Evolutionary conservation across 2,329 filamentous ascomycete species (phyloP).

Genomic region (Ophiostoma himal-ulmi): DNA sequence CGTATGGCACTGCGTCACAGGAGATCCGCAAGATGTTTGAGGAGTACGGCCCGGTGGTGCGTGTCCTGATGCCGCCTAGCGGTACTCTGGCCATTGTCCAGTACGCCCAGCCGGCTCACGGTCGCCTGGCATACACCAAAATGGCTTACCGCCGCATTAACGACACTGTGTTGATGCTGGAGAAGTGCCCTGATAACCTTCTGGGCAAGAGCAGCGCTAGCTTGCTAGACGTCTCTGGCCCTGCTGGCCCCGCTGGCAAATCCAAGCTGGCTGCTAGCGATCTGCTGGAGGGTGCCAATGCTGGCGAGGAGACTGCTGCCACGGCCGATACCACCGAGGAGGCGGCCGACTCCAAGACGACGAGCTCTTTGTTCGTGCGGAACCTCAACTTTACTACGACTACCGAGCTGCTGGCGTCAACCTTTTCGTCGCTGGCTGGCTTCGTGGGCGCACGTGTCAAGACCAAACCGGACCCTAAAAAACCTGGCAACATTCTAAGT

Average conservation of each 20-base stretch:
- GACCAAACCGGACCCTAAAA: slow-evolving; percentile 89
- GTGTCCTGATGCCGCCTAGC: slow-evolving; percentile 84
- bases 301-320: neutral
- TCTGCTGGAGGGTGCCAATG: slow-evolving; percentile 18
- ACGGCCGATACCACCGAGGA: neutral
- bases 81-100: slow-evolving; percentile 93
- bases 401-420: slow-evolving; percentile 65
- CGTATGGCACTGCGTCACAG: slow-evolving; percentile 71
- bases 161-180: slow-evolving; percentile 84
- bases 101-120: slow-evolving; percentile 71
- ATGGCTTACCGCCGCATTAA: slow-evolving; percentile 87
- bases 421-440: slow-evolving; percentile 75
- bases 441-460: slow-evolving; percentile 88
- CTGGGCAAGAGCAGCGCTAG: slow-evolving; percentile 44
- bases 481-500: slow-evolving; percentile 77
- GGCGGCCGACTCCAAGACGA: slow-evolving; percentile 39
- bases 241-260: slow-evolving; percentile 13
- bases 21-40: slow-evolving; percentile 78
- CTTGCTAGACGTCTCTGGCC: neutral
- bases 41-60: slow-evolving; percentile 73
- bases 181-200: slow-evolving; percentile 83
- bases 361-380: slow-evolving; percentile 82
- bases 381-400: slow-evolving; percentile 92
- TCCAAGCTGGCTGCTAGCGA: slow-evolving; percentile 24
- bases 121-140: slow-evolving; percentile 74